Evolutionary conservation across 192 early-diverging fungal genomes (phyloP).

Genomic region (Mortierella hygrophila): DNA sequence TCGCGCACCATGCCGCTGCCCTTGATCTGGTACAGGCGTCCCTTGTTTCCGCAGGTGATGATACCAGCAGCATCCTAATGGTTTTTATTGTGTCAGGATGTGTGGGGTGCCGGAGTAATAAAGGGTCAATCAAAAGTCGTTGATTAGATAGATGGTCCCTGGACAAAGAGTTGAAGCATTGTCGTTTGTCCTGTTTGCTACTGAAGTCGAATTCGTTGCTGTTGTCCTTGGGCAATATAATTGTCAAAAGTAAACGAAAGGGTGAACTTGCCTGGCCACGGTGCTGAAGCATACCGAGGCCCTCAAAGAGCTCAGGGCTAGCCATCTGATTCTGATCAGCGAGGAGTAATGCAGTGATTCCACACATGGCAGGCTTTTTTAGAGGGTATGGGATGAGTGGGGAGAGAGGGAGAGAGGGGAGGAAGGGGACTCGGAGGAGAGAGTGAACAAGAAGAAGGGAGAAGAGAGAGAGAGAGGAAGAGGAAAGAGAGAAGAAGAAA

Average conservation of each 20-base stretch:
- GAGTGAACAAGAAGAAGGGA: constrained; percentile 4
- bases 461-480: background rate
- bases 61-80: constrained; percentile 97
- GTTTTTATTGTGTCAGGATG: background rate
- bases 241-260: background rate
- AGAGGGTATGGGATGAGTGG: background rate
- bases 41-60: constrained; percentile 95
- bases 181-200: background rate
- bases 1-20: constrained; percentile 99
- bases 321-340: constrained; percentile 79
- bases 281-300: constrained; percentile 95
- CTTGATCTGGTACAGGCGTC: constrained; percentile 97
- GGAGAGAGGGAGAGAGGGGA: background rate
- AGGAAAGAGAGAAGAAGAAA: background rate
- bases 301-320: constrained; percentile 91
- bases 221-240: background rate
- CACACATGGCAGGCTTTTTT: constrained; percentile 76
- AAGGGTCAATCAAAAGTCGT: background rate
- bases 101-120: background rate
- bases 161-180: background rate
- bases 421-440: background rate
- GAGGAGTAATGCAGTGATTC: constrained; percentile 84
- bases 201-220: background rate
- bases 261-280: constrained; percentile 87
- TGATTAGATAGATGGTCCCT: background rate